A percentile compares a stretch with the other conserved stretches of the same genome.
Evolutionary conservation across 805 yeast species (phyloP).

Genomic region (Metschnikowia santaceciliae): DNA sequence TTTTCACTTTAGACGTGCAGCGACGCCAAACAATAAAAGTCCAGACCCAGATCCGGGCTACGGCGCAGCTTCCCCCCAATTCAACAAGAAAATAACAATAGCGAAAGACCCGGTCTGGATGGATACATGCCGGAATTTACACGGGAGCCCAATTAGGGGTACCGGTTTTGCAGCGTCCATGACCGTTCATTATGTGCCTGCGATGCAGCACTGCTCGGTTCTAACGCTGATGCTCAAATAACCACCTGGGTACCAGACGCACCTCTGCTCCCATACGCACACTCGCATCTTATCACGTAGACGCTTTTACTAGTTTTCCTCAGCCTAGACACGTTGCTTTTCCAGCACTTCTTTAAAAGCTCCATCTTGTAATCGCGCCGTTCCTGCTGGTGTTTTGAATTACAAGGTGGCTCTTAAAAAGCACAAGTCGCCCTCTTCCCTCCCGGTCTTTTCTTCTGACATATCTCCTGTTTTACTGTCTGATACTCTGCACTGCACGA

Average conservation of each 20-base stretch:
- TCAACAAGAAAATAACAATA: not conserved
- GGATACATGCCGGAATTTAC: not conserved
- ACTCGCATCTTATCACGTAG: constrained; percentile 2
- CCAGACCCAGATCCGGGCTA: not conserved
- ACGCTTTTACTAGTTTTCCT: not conserved
- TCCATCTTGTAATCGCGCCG: no score
- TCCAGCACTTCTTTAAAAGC: not conserved
- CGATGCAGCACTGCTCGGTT: constrained; percentile 2
- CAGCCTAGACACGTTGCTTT: not conserved
- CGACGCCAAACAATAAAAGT: not conserved
- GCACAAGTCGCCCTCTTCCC: no score
- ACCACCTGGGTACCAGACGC: constrained; percentile 5
- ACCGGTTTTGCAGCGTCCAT: not conserved
- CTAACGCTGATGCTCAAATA: not conserved
- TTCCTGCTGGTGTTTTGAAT: not conserved
- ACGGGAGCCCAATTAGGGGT: not conserved
- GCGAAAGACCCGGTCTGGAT: not conserved
- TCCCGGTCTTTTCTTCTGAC: no score
- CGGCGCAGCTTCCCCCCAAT: not conserved
- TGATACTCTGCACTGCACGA: no score
- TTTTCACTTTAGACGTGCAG: not conserved
- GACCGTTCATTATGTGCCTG: not conserved
- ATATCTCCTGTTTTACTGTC: no score
- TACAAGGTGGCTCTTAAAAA: no score
- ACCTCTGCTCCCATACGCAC: not conserved